A percentile compares a stretch with the other conserved stretches of the same genome.
Conservation (phyloP, 1,284 basidiomycete species). For the Ganoderma multipileum region DNA sequence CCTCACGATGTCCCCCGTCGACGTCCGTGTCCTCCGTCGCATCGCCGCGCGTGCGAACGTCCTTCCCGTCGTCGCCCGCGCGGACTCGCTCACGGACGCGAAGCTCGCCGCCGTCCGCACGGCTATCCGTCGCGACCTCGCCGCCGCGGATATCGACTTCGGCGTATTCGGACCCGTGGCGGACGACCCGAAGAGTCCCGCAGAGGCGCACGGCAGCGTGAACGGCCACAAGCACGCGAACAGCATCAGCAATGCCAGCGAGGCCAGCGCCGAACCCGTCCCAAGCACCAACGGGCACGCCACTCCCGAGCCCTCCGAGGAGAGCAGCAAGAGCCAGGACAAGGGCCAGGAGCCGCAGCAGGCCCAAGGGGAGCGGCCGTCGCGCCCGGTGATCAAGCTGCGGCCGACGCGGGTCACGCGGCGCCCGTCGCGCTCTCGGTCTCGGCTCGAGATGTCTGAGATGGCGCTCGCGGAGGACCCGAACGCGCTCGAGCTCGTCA, state of each 20-base stretch:
- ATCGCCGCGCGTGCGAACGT: conserved; percentile 76
- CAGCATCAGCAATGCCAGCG: conserved; percentile 28
- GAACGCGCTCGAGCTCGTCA: conserved; percentile 52
- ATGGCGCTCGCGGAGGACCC: conserved; percentile 51
- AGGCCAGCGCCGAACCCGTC: conserved; percentile 4
- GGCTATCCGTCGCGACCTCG: conserved; percentile 69
- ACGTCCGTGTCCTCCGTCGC: conserved; percentile 77
- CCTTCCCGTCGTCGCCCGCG: conserved; percentile 76
- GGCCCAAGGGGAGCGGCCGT: conserved; percentile 56
- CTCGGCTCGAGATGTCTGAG: conserved; percentile 68
- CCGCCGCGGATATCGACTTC: conserved; percentile 69
- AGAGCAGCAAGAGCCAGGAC: conserved; percentile 23
- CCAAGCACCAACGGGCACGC: conserved; percentile 29
- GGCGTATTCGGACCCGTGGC: conserved; percentile 68
- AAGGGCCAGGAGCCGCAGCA: conserved; percentile 35
- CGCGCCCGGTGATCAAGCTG: conserved; percentile 78
- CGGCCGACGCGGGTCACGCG: conserved; percentile 53
- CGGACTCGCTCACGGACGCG: conserved; percentile 81
- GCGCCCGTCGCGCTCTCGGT: conserved; percentile 67
- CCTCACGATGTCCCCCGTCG: conserved; percentile 74
- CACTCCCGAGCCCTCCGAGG: conserved; percentile 7
- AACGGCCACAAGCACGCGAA: conserved; percentile 22
- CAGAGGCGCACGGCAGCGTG: conserved; percentile 12
- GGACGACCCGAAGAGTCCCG: conserved; percentile 20
- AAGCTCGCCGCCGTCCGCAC: conserved; percentile 69